Evolutionary conservation across 768 basidiomycete species (phyloP), one percentile per base, ranked within the genome.

Genomic region (Daedalea quercina): DNA sequence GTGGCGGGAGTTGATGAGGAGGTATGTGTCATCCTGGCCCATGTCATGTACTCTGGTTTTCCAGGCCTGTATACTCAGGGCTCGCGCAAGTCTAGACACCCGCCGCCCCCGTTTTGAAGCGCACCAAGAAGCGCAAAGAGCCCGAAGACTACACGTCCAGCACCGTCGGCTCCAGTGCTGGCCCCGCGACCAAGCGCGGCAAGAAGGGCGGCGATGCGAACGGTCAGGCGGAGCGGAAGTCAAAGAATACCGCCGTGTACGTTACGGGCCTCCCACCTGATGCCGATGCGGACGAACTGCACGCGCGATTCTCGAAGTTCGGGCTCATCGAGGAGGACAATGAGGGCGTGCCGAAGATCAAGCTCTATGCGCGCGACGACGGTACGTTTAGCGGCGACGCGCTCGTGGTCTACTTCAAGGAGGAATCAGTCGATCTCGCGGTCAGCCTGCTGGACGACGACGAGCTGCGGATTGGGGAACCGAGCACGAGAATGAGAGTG

Each of bases 401-500:
- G 2, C 71, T 98, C 58, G 85, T 99, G 53, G 93, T 97, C 31
- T 99, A 90, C 69, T 95, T 97, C 77, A 96, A 96, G 68, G 93
- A 95, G 66, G 94, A 93, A 55, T 91, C 88, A n/a, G 96, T 98
- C 19, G 69, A 73, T 3, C 75, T 98, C 50, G 95, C 94, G 9
- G 64, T 90, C 56, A 87, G 76, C 59, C 74, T 98, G 50, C 73
- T 98, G 55, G 94, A 97, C 66, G 95, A 97, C 54, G 90, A 90
- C 1, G 94, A 96, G 66, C 72, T 99, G 55, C 74, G 92, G 53
- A 61, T 95, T 22, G 95, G 94, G 1, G 87, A 89, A 43, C 69
- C 86, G 7, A 76, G 76, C 7, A 82, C 85, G 13, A 70, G 80
- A 43, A 92, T 93, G 83, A 77, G 67, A 50, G 87, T 94, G 24